Base-by-base conservation (phyloP, 192 early-diverging fungal species). In the Linnemannia schmuckeri region DNA sequence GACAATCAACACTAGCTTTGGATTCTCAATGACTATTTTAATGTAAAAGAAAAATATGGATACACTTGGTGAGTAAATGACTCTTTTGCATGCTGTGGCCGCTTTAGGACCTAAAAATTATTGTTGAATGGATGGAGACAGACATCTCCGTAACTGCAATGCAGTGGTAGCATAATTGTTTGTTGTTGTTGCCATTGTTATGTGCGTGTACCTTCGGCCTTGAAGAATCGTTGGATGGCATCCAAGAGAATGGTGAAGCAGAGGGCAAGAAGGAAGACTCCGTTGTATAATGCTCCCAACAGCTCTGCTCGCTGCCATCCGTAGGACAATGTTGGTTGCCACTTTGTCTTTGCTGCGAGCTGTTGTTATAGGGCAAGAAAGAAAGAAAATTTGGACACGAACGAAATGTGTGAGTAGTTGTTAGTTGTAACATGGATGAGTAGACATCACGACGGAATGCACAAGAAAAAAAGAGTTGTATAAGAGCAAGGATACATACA, bases 301-400 rank as follows among this genome's bases (percentile, higher is more conserved):
- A 98, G 92, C 88, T 98, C 97, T 6, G 97, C 97, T 52, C 97
- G 92, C 88, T 97, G 96, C 94, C 95, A 95, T 30, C 97, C 97
- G 85, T 96, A 98, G 40, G 96, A 95, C 89, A 95, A 93, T 72
- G 93, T 91, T 5, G 94, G 88, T 20, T 91, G 89, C 73, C 86
- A 88, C 79, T 91, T 88, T 10, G 91, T 93, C 38, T 91, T 91
- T 73, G 90, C 89, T 38, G 95, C 94, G 77, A 96, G 78, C 92
- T 94, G 75, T 38, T 35, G 41, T 70, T 37, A 72, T 76, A 41
- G 46, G 72, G 38, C 7, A 63, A 47, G 10, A 61, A 15, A 18
- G 17, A 74, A 49, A 33, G 7, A 8, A 44, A 74, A 13, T n/a
- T 46, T 5, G 9, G 37, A 37, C 18, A 75, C 44, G 44, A 46